Evolutionary conservation across 805 yeast genomes (phyloP).

Genomic region (Yamadazyma tumulicola): DNA sequence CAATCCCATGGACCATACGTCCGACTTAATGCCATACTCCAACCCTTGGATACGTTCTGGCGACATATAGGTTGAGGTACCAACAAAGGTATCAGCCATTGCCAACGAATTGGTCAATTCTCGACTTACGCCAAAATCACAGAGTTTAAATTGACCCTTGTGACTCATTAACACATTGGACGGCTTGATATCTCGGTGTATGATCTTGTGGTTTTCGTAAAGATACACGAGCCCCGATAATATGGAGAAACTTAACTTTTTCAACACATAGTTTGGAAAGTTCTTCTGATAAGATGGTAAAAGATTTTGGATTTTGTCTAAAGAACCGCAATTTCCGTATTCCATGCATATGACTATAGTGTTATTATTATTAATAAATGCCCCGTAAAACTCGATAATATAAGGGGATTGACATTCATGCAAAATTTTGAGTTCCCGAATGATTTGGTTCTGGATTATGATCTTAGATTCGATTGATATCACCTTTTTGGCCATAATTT

Average conservation of each 20-base stretch:
- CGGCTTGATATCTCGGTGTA: slow-evolving; percentile 95
- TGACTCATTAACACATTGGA: slow-evolving; percentile 87
- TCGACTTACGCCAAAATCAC: slow-evolving; percentile 96
- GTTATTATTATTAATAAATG: slow-evolving; percentile 59
- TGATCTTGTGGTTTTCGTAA: slow-evolving; percentile 79
- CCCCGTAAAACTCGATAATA: slow-evolving; percentile 89
- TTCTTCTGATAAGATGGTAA: slow-evolving; percentile 21
- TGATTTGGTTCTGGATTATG: slow-evolving; percentile 74
- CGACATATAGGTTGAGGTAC: slow-evolving; percentile 94
- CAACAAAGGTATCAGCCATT: slow-evolving; percentile 93
- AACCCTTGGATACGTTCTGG: slow-evolving; percentile 98
- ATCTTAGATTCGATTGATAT: slow-evolving; percentile 83
- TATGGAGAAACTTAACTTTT: slow-evolving; percentile 72
- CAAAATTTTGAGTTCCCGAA: slow-evolving; percentile 84
- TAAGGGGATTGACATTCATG: slow-evolving; percentile 83
- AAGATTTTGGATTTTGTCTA: slow-evolving; percentile 73
- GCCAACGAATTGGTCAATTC: slow-evolving; percentile 84
- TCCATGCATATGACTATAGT: slow-evolving; percentile 93
- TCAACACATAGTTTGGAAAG: slow-evolving; percentile 61
- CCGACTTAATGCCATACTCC: slow-evolving; percentile 89
- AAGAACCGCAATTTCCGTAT: slow-evolving; percentile 90
- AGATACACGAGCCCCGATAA: slow-evolving; percentile 78
- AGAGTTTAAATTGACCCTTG: slow-evolving; percentile 81
- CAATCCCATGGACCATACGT: slow-evolving; percentile 94
- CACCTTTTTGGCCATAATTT: slow-evolving; percentile 84